These are phyloP conservation scores for Penstemon newberryi DNA, from an alignment of 257 asterid genomes.

Conservation along the genomic window DNA sequence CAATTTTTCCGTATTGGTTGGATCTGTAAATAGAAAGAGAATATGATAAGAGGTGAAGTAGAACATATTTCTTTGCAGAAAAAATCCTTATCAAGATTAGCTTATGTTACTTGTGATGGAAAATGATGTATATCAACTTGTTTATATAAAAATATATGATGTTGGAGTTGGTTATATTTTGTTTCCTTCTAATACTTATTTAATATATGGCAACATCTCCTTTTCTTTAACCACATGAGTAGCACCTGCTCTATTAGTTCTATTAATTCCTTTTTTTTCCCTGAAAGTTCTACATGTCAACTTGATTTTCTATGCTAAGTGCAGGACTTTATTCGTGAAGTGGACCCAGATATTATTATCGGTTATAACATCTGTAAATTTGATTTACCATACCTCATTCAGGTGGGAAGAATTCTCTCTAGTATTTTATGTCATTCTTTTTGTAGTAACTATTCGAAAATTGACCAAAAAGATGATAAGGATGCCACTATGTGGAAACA, in stretches of 20 bases:
- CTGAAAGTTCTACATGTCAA: too few relatives aligned
- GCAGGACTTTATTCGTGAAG: slow-evolving; percentile 89
- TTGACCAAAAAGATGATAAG: slow-evolving; percentile 2
- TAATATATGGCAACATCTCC: slow-evolving; percentile 4
- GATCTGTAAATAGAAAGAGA: neutral
- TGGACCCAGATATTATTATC: slow-evolving; percentile 95
- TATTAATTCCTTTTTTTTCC: neutral
- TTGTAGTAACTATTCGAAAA: slow-evolving; percentile 4
- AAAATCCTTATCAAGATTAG: neutral
- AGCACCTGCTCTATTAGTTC: neutral
- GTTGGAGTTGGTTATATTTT: neutral
- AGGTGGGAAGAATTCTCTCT: slow-evolving; percentile 45
- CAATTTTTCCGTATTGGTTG: neutral
- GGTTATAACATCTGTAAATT: slow-evolving; percentile 98
- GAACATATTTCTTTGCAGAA: slow-evolving; percentile 1
- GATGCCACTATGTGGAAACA: slow-evolving; percentile 19
- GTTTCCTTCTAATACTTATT: slow-evolving; percentile 2
- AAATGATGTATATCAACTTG: slow-evolving; percentile 2
- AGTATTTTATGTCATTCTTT: slow-evolving; percentile 5
- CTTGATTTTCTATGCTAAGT: slow-evolving; percentile 27
- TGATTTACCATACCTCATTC: slow-evolving; percentile 96
- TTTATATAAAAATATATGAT: neutral
- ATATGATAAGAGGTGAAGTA: slow-evolving; percentile 6
- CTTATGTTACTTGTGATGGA: neutral
- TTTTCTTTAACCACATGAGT: slow-evolving; percentile 9